Base-by-base conservation (phyloP, 176 grass and related monocot genomes). In the Elaeis guineensis region DNA sequence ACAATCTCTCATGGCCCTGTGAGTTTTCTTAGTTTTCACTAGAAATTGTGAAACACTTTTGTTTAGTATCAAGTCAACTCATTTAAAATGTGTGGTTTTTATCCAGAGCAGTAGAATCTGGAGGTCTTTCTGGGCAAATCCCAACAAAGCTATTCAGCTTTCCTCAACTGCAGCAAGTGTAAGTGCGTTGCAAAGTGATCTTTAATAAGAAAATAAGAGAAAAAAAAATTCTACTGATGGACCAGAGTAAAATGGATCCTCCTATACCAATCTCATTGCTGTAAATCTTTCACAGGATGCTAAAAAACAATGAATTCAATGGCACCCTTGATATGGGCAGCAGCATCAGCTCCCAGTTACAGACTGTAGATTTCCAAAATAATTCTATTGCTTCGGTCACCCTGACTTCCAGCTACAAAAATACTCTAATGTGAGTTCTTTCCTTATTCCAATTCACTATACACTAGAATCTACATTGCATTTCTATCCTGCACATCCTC, bases 151-250 rank as follows among this genome's bases (percentile, higher is more conserved):
- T 98, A 18, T 98, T 98, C 73, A 85, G 93, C 59, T 75, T 58
- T 64, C 55, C 79, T 22, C 79, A 84, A 66, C 25, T 98, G 72
- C 79, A 92, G 54, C 69, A 89, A 98, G 87, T 98, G 93, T 98
- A 92, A 92, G 84, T 66, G 54, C 65, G 39, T 64, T 24, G 23
- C 5, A 6, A 50, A n/a, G n/a, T 11, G 3, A 44, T 14, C 35
- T 44, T 44, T 44, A 30, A 44, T 44, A 0, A 11, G 35, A 44
- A 12, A 6, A 30, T 30, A 6, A 30, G 28, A 30, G 35, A 12
- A 35, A 35, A 35, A 35, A 9, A 35, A n/a, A n/a, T 14, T 14
- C 35, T 2, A 44, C 2, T 14, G 35, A 44, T 44, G 35, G 2
- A 44, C 35, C 35, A 0, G 35, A 12, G 11, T 9, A 12, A 14